phyloP scores from a whole-genome alignment of 1,139 yeast genomes.

The Pichia sp. region DNA sequence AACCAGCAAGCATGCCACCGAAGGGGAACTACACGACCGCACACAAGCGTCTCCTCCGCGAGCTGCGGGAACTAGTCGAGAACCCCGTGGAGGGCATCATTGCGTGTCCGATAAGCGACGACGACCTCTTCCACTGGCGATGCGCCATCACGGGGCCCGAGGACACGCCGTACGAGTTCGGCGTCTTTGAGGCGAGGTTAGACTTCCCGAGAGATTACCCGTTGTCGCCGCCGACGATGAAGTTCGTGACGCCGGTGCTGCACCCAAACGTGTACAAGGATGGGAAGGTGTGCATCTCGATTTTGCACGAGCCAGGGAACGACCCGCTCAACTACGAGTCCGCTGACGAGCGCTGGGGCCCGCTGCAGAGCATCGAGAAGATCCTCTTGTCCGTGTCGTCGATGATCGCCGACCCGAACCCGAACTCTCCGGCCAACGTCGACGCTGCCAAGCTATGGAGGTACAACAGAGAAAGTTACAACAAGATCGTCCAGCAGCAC shows the following conservation, averaged over 20 bases:
- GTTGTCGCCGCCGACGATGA: constrained; percentile 80
- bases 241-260: constrained; percentile 76
- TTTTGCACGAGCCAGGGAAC: constrained; percentile 92
- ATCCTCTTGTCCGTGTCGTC: constrained; percentile 87
- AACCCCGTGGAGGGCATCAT: constrained; percentile 95
- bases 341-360: constrained; percentile 97
- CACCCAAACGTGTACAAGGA: constrained; percentile 94
- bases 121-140: constrained; percentile 83
- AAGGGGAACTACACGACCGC: constrained; percentile 50
- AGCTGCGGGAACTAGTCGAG: constrained; percentile 75
- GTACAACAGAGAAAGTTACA: constrained; percentile 66
- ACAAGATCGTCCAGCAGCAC: constrained; percentile 57
- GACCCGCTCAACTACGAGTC: constrained; percentile 94
- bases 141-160: constrained; percentile 89
- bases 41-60: constrained; percentile 78
- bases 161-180: constrained; percentile 92
- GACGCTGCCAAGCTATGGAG: constrained; percentile 97
- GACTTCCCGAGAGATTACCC: constrained; percentile 92
- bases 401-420: constrained; percentile 96
- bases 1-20: constrained; percentile 21
- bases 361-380: constrained; percentile 95
- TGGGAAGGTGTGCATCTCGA: constrained; percentile 94
- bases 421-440: constrained; percentile 93
- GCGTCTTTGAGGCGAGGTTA: constrained; percentile 80
- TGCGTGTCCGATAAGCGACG: constrained; percentile 86